Conservation (phyloP, 352 stramenopile genomes). For the Phytophthora meadii region DNA sequence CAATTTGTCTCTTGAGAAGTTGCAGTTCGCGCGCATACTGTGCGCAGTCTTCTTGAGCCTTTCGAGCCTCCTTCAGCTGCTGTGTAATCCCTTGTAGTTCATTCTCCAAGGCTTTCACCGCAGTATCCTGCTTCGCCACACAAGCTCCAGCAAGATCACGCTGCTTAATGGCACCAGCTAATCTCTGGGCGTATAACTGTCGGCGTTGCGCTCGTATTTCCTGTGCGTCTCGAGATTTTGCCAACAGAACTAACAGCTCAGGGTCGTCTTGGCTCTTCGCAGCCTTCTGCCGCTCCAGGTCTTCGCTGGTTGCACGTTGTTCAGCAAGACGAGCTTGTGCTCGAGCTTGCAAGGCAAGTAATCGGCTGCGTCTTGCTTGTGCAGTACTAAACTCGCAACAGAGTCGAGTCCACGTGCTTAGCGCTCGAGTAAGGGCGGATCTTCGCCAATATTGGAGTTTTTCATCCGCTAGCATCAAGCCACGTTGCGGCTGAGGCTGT, state of each 20-base stretch:
- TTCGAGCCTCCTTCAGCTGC: conserved; percentile 42
- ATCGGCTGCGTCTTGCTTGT: conserved; percentile 14
- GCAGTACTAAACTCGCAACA: conserved; percentile 12
- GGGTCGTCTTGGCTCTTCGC: conserved; percentile 16
- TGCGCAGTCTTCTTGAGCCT: conserved; percentile 47
- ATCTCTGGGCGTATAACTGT: conserved; percentile 32
- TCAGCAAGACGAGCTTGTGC: conserved; percentile 42
- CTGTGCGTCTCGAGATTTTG: conserved; percentile 26
- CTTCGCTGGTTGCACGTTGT: conserved; percentile 18
- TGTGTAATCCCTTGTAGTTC: conserved; percentile 43
- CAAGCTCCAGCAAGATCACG: conserved; percentile 43
- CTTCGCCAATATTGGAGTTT: conserved; percentile 31
- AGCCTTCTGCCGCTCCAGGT: conserved; percentile 21
- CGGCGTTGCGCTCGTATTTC: conserved; percentile 27
- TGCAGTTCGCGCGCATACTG: conserved; percentile 40
- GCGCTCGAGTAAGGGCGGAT: conserved; percentile 14
- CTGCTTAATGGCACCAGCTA: conserved; percentile 27
- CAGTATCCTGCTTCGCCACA: conserved; percentile 48
- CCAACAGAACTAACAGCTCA: conserved; percentile 27
- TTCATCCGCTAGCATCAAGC: conserved; percentile 27
- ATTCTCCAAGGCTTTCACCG: conserved; percentile 40
- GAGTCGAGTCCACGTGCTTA: conserved; percentile 16
- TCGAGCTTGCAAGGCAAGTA: conserved; percentile 32
- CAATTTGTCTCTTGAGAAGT: conserved; percentile 57
- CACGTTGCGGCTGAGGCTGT: conserved; percentile 24